phyloP scores from a whole-genome alignment of 305 asterid species.

The Fraxinus platypoda region DNA sequence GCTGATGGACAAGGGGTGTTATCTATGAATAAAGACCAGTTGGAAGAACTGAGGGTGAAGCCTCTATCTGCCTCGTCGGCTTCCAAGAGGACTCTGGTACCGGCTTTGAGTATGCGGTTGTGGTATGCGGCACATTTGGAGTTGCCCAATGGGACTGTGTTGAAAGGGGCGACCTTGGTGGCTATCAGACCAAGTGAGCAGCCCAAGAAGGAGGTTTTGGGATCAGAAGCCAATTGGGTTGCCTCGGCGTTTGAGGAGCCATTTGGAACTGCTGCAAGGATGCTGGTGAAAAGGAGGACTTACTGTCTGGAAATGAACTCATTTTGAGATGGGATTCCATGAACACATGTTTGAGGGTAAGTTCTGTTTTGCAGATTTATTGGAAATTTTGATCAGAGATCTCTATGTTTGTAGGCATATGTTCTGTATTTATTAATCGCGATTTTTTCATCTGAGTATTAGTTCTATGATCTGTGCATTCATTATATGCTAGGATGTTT shows the following conservation, averaged over 20 bases:
- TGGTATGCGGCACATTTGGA: conserved; percentile 48
- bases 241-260: conserved; percentile 38
- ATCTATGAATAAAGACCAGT: conserved; percentile 63
- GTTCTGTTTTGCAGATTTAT: background rate
- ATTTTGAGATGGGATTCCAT: conserved; percentile 35
- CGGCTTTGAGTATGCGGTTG: conserved; percentile 50
- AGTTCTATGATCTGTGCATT: background rate
- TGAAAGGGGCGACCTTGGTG: conserved; percentile 55
- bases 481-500: background rate
- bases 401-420: background rate
- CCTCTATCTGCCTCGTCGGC: conserved; percentile 73
- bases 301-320: conserved; percentile 80
- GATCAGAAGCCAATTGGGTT: conserved; percentile 41
- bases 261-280: conserved; percentile 34
- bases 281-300: conserved; percentile 66
- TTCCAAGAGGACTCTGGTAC: conserved; percentile 60
- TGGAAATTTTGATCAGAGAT: conserved; percentile 9
- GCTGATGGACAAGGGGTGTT: conserved; percentile 71
- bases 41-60: conserved; percentile 75
- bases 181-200: conserved; percentile 57
- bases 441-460: background rate
- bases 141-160: conserved; percentile 47
- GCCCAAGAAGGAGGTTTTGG: conserved; percentile 38
- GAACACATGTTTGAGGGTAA: conserved; percentile 32
- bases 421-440: background rate